A percentile compares a stretch with the other conserved stretches of the same genome.
phyloP scores from a whole-genome alignment of 1,284 basidiomycete species.

The Leccinum griseonigrum region DNA sequence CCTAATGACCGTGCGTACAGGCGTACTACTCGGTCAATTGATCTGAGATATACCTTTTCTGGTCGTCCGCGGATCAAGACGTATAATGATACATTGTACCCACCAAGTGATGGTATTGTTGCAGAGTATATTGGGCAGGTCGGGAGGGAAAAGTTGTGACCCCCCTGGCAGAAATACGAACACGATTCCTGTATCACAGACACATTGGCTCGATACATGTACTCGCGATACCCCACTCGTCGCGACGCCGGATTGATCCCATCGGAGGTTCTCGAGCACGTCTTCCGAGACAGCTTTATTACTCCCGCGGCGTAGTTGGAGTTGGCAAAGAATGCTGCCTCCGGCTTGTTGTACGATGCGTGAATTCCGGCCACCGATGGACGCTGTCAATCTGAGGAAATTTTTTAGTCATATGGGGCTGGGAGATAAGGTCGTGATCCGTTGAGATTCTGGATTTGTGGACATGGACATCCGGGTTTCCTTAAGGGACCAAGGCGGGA shows the following conservation, averaged over 20 bases:
- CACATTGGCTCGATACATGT: neutral
- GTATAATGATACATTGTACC: constrained; percentile 4
- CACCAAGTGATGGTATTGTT: constrained; percentile 1
- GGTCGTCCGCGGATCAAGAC: constrained; percentile 29
- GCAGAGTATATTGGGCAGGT: constrained; percentile 1
- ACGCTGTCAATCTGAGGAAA: constrained; percentile 15
- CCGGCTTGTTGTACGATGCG: constrained; percentile 15
- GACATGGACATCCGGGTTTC: constrained; percentile 8
- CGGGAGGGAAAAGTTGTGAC: neutral
- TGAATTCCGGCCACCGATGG: constrained; percentile 17
- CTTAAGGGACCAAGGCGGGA: neutral
- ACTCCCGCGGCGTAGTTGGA: constrained; percentile 27
- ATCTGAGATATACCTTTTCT: constrained; percentile 26
- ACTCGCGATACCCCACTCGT: neutral
- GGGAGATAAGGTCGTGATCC: constrained; percentile 36
- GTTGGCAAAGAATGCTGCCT: constrained; percentile 22
- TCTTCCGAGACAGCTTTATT: constrained; percentile 23
- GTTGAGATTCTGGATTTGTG: constrained; percentile 22
- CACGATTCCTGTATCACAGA: neutral
- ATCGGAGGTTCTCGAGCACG: constrained; percentile 10
- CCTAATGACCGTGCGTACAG: constrained; percentile 16
- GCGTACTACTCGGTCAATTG: constrained; percentile 3
- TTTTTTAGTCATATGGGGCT: constrained; percentile 9
- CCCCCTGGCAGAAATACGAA: constrained; percentile 6
- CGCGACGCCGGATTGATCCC: constrained; percentile 4